A percentile compares a stretch with the other conserved stretches of the same genome.
These are phyloP conservation scores for Malus sieversii DNA, from an alignment of 306 rosid genomes.

Conservation along the genomic window DNA sequence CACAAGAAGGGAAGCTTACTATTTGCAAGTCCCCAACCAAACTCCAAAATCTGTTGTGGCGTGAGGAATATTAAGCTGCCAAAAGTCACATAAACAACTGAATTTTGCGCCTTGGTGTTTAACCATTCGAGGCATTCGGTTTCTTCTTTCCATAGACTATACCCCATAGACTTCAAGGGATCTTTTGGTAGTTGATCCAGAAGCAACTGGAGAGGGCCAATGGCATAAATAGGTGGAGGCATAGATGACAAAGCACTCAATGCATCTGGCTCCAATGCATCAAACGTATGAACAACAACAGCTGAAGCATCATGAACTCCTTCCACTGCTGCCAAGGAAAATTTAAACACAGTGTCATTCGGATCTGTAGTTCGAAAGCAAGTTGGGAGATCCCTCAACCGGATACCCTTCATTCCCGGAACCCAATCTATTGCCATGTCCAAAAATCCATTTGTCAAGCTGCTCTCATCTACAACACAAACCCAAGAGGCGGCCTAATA, in stretches of 20 bases:
- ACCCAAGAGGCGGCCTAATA: neutral
- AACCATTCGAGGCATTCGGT: slow-evolving; percentile 9
- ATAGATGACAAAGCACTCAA: neutral
- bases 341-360: neutral
- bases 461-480: slow-evolving; percentile 7
- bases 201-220: slow-evolving; percentile 15
- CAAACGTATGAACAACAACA: slow-evolving; percentile 2
- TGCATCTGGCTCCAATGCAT: neutral
- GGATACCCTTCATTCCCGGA: neutral
- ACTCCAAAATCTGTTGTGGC: neutral
- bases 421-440: neutral
- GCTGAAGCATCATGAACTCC: neutral
- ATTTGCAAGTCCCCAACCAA: slow-evolving; percentile 22
- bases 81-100: slow-evolving; percentile 7
- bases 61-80: neutral
- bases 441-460: neutral
- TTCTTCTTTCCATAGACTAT: slow-evolving; percentile 21
- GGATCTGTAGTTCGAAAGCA: neutral
- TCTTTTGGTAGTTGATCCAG: neutral
- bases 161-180: neutral
- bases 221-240: neutral
- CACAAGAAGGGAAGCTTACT: slow-evolving; percentile 4
- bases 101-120: neutral
- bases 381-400: slow-evolving; percentile 1
- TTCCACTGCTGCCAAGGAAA: neutral